phyloP scores from a whole-genome alignment of 2,329 filamentous ascomycete genomes.

The Xylariaceae sp. region DNA sequence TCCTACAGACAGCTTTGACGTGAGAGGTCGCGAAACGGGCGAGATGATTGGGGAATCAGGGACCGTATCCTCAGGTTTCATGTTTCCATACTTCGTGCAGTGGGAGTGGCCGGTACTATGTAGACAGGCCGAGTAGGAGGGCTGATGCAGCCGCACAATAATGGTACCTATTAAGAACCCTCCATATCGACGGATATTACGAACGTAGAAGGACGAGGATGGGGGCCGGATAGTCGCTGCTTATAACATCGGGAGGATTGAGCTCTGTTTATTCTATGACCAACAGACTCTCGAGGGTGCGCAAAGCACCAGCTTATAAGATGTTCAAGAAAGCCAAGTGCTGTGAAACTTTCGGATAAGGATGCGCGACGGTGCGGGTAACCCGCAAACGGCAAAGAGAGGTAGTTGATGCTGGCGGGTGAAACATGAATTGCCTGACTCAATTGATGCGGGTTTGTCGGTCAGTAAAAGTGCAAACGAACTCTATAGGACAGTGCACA shows the following conservation, averaged over 20 bases:
- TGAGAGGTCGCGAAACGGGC: not conserved
- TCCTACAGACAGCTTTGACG: not conserved
- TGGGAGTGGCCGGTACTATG: too few species aligned
- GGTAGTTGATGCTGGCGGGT: not conserved
- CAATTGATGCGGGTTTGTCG: not conserved
- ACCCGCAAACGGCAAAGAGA: not conserved
- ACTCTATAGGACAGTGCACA: too few species aligned
- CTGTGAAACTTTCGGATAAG: too few species aligned
- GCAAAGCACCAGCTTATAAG: too few species aligned
- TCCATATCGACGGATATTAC: not conserved
- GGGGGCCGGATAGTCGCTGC: too few species aligned
- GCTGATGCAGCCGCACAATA: constrained; percentile 7
- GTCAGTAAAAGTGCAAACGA: too few species aligned
- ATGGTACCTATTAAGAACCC: not conserved
- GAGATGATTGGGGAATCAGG: not conserved
- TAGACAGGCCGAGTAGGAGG: not conserved
- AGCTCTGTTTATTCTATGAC: too few species aligned
- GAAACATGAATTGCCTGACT: not conserved
- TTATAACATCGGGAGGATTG: too few species aligned
- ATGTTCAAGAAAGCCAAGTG: too few species aligned
- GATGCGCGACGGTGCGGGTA: too few species aligned
- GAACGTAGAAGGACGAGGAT: not conserved
- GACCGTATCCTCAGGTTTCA: not conserved
- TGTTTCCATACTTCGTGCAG: constrained; percentile 7
- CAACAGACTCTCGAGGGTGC: too few species aligned